Evolutionary conservation across 352 stramenopile genomes (phyloP), one percentile per base, ranked within the genome.

Genomic region (Globisporangium yorkense): DNA sequence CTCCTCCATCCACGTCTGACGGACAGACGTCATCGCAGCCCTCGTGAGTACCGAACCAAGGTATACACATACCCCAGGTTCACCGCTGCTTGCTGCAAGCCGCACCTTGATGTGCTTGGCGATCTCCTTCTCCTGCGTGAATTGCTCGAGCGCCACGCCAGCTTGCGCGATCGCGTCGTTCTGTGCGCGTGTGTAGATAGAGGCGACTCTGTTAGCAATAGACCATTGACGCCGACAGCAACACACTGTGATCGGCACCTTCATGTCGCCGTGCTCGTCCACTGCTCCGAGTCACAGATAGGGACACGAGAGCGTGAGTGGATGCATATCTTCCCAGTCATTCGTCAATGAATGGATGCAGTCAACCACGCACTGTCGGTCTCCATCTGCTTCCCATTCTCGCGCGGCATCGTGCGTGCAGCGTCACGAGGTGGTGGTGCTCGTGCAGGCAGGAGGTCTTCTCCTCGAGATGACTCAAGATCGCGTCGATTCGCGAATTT

Each of bases 191-290:
- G 35, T 15, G 10, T 1, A 41, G 35, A 16, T 7, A 15, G 9
- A 41, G 8, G 35, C 35, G 12, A 10, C 33, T 6, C 33, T 37
- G 35, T 41, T 41, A 15, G 35, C 35, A 16, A 3, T 41, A 7
- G 9, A 2, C 10, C 8, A 15, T 13, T 9, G 35, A 13, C 49
- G 48, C 5, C 41, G 27, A 33, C n/a, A 31, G 2, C 7, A 7
- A 41, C 10, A 9, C 35, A 15, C 33, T n/a, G 45, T 10, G 21
- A 18, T 5, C 45, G 8, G 29, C 15, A 84, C 76, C 72, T 92
- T 92, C 79, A 90, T 88, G 52, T 92, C 77, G 9, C 80, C 80
- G 57, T 92, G 82, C 56, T 92, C 82, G 65, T 92, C 82, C 82
- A 92, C 82, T 92, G 65, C 40, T 51, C 35, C 20, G n/a, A 6